These are phyloP conservation scores for Vigna angularis DNA, from an alignment of 306 rosid species.

Conservation along the genomic window DNA sequence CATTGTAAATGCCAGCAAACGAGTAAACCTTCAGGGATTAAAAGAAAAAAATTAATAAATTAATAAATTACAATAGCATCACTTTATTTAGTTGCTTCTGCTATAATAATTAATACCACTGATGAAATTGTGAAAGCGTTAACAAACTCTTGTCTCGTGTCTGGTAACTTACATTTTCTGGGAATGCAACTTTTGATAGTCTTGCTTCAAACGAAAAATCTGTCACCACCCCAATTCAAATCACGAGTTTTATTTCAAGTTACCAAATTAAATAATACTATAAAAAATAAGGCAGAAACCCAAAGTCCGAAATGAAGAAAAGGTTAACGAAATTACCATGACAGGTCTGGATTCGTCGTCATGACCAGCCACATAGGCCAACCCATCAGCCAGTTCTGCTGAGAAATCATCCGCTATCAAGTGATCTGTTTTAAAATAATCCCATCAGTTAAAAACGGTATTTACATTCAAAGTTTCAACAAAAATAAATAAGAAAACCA, in stretches of 20 bases:
- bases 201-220: slow-evolving; percentile 96
- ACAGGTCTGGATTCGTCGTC: slow-evolving; percentile 94
- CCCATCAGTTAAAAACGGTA: background rate
- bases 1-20: slow-evolving; percentile 85
- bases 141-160: slow-evolving; percentile 30
- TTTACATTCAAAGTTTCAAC: background rate
- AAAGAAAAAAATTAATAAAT: background rate
- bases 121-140: background rate
- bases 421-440: slow-evolving; percentile 56
- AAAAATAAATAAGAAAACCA: background rate
- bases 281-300: background rate
- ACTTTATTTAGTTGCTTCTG: background rate
- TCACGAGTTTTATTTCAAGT: slow-evolving; percentile 10
- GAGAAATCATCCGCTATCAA: slow-evolving; percentile 98
- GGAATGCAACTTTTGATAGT: slow-evolving; percentile 87
- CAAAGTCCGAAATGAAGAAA: background rate
- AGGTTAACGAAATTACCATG: slow-evolving; percentile 59
- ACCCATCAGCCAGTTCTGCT: slow-evolving; percentile 90
- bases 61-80: background rate
- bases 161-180: slow-evolving; percentile 81
- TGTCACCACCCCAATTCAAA: slow-evolving; percentile 47
- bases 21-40: slow-evolving; percentile 70
- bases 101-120: background rate
- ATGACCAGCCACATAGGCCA: slow-evolving; percentile 90
- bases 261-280: background rate